Evolutionary conservation across 495 filamentous ascomycete genomes (phyloP), one percentile per base, ranked within the genome.

Genomic region (Lichina pygmaea): DNA sequence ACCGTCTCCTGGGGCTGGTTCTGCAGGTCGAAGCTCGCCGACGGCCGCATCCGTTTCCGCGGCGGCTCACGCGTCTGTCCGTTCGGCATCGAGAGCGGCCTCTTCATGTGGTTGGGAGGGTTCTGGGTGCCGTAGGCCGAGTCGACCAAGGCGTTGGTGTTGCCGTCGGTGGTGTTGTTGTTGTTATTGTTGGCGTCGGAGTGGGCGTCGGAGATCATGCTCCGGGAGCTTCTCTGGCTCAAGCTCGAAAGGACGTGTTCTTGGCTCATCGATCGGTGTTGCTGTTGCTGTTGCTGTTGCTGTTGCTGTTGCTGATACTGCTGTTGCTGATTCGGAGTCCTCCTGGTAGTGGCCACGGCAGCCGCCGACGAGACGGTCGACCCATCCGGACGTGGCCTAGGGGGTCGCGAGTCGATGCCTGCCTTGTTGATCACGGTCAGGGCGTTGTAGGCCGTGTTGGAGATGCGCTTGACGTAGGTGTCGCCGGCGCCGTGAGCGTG

Each of bases 381-480:
- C 11, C 13, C 11, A 2, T 11, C 13, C 11, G 10, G 36, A 5
- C 11, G 11, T 3, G 36, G 11, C 33, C 79, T 64, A 9, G 77
- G 78, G 11, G 67, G 76, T 13, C 83, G 83, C 6, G 86, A 92
- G 56, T 93, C 86, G 57, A 93, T 78, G 1, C 86, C 68, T 33
- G 89, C 84, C 60, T 94, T 94, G 67, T 78, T 93, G 58, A 97
- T 86, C 31, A 86, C 86, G 53, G 81, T 84, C 46, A 95, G 77
- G 6, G 86, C 89, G 52, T 80, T 83, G 0, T 84, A 86, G 6
- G 91, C 82, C 2, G 84, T 89, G 42, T 77, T 77, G 6, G 86
- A 94, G 49, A 95, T 93, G 54, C 89, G 93, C 53, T 85, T 81
- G 62, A 97, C 95, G 53, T 93, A 89, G 0, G 91, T 93, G 8